Evolutionary conservation across 2,329 filamentous ascomycete genomes (phyloP).

Genomic region (Aspergillus felis): DNA sequence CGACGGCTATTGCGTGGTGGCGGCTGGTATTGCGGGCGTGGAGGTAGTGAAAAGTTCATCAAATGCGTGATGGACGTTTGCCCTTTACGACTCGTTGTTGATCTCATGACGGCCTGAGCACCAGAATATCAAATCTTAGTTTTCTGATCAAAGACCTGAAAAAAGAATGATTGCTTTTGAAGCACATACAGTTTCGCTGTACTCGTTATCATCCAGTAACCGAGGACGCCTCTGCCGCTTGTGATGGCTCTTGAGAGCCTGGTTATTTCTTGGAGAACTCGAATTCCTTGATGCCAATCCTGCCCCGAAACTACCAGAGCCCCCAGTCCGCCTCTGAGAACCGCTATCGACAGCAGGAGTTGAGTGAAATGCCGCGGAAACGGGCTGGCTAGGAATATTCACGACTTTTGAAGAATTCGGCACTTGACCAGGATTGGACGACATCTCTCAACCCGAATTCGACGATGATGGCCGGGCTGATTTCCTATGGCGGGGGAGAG

Average conservation of each 20-base stretch:
- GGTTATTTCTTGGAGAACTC: constrained; percentile 61
- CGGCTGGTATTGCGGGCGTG: constrained; percentile 60
- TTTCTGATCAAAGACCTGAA: neutral
- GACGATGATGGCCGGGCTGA: neutral
- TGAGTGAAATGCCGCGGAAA: constrained; percentile 31
- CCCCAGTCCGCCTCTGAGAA: constrained; percentile 39
- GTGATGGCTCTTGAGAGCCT: constrained; percentile 75
- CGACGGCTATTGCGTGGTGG: constrained; percentile 61
- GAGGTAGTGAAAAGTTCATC: constrained; percentile 82
- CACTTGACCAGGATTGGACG: constrained; percentile 36
- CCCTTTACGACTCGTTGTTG: constrained; percentile 70
- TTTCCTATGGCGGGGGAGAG: constrained; percentile 7
- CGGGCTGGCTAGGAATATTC: constrained; percentile 32
- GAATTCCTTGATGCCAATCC: constrained; percentile 36
- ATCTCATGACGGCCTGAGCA: constrained; percentile 57
- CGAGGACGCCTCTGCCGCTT: constrained; percentile 72
- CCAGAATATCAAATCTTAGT: constrained; percentile 1
- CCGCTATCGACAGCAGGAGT: constrained; percentile 30
- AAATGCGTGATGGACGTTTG: constrained; percentile 97
- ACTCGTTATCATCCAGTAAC: constrained; percentile 76
- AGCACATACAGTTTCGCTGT: constrained; percentile 69
- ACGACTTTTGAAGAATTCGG: constrained; percentile 37
- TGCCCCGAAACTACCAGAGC: constrained; percentile 39
- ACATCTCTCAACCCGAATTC: constrained; percentile 31
- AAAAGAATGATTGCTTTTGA: neutral